Evolutionary conservation across 805 yeast species (phyloP).

Genomic region (Wickerhamomyces bisporus): DNA sequence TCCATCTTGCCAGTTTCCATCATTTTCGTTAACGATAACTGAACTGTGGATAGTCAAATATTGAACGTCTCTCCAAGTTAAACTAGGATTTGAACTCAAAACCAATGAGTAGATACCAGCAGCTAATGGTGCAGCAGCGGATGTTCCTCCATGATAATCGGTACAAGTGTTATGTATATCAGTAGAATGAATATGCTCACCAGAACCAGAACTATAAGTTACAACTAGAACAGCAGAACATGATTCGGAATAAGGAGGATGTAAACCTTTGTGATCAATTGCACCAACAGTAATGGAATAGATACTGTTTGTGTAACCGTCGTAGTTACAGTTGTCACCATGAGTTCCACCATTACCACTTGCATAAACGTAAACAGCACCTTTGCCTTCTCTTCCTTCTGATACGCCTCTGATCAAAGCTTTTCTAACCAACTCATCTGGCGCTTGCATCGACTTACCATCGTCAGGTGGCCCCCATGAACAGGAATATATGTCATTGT

Average conservation of each 20-base stretch:
- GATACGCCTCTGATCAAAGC: constrained; percentile 82
- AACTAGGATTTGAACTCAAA: constrained; percentile 73
- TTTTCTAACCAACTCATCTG: constrained; percentile 69
- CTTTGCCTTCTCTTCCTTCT: constrained; percentile 76
- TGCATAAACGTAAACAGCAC: constrained; percentile 91
- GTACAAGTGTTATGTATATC: constrained; percentile 70
- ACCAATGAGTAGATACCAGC: constrained; percentile 92
- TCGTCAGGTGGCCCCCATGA: constrained; percentile 99
- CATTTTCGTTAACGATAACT: constrained; percentile 57
- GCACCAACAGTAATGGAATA: constrained; percentile 95
- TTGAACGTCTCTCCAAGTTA: constrained; percentile 96
- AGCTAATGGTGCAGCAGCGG: constrained; percentile 98
- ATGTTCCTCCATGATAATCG: constrained; percentile 85
- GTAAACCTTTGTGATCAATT: constrained; percentile 78
- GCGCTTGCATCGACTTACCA: constrained; percentile 82
- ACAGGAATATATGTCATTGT: constrained; percentile 91
- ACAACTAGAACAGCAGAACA: constrained; percentile 94
- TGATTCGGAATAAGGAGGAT: constrained; percentile 86
- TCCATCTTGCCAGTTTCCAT: constrained; percentile 70
- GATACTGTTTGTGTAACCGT: constrained; percentile 94
- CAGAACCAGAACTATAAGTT: constrained; percentile 88
- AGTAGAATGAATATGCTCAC: constrained; percentile 85
- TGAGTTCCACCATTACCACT: constrained; percentile 85
- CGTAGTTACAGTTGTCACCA: constrained; percentile 92
- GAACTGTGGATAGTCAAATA: constrained; percentile 73